Conservation (phyloP, 768 basidiomycete genomes). For the Cystofilobasidium bisporidii region DNA sequence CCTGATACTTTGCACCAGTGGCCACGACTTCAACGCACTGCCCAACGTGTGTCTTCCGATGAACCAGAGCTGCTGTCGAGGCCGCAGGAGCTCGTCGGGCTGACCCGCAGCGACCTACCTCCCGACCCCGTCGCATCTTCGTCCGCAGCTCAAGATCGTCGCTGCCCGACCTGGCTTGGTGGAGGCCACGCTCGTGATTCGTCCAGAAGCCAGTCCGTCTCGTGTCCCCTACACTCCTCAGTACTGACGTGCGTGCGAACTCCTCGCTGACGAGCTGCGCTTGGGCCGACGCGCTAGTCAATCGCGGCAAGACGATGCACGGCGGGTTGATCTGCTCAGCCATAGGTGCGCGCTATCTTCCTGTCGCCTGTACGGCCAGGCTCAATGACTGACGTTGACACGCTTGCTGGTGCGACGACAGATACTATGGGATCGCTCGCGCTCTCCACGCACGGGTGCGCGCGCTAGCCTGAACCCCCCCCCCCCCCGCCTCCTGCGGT, state of each 20-base stretch:
- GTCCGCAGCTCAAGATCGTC: conserved; percentile 16
- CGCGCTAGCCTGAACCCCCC: no score
- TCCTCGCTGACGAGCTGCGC: no score
- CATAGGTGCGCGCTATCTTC: conserved; percentile 10
- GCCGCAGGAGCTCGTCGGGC: background rate
- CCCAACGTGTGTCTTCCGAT: conserved; percentile 9
- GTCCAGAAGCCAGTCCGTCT: conserved; percentile 7
- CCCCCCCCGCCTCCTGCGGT: no score
- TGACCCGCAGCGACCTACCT: no score
- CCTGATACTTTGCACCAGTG: background rate
- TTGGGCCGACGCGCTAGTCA: no score
- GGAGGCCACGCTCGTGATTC: conserved; percentile 10
- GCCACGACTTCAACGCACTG: conserved; percentile 19
- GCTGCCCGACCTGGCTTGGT: conserved; percentile 16
- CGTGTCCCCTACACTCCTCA: background rate
- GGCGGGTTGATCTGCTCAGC: conserved; percentile 13
- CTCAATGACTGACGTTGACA: background rate
- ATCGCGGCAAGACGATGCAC: conserved; percentile 18
- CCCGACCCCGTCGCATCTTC: background rate
- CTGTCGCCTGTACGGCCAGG: no score
- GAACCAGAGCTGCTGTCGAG: no score
- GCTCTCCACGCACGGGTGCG: conserved; percentile 19
- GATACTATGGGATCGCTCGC: conserved; percentile 26
- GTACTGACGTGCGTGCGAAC: no score
- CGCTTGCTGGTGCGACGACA: background rate